Evolutionary conservation across 306 rosid genomes (phyloP), one percentile per base, ranked within the genome.

Genomic region (Morella rubra): DNA sequence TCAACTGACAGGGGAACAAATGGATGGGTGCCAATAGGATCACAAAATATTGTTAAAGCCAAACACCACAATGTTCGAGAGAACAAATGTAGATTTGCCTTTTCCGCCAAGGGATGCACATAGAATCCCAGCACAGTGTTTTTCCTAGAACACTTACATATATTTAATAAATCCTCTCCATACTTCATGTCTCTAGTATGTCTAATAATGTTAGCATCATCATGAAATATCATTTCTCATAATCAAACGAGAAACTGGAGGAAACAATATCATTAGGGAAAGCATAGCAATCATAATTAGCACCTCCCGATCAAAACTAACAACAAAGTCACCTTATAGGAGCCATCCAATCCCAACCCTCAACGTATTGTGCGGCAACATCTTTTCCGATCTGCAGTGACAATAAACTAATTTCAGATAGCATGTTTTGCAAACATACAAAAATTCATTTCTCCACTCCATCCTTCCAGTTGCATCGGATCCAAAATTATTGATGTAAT

Each of bases 271-370:
- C 14, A 52, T 72, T 70, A n/a, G 24, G 46, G 59, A 74, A 12
- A 40, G 42, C 65, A 24, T 58, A 66, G 22, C 69, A 75, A 77
- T 44, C 61, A 69, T 32, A 81, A 72, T n/a, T 10, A 71, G 24
- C 49, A 65, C 81, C 54, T 46, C 27, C 40, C 46, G 71, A 76
- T 49, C 73, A 70, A 19, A 45, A 19, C 46, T 60, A 67, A 76
- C 46, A 74, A 70, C 61, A 74, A 68, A 77, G 79, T 89, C 87
- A 94, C 98, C 98, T 94, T 87, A 94, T 94, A 78, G 98, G 98
- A 87, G 91, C 84, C 74, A 94, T 91, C 98, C 97, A 91, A 81
- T 94, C 97, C 98, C 98, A 94, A 60, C 98, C 98, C 84, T 94
- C 86, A 64, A 94, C 97, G 76, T 94, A 94, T 56, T 94, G 98